A percentile compares a stretch with the other conserved stretches of the same genome.
Conservation (phyloP, 306 rosid species). For the Senna tora region DNA sequence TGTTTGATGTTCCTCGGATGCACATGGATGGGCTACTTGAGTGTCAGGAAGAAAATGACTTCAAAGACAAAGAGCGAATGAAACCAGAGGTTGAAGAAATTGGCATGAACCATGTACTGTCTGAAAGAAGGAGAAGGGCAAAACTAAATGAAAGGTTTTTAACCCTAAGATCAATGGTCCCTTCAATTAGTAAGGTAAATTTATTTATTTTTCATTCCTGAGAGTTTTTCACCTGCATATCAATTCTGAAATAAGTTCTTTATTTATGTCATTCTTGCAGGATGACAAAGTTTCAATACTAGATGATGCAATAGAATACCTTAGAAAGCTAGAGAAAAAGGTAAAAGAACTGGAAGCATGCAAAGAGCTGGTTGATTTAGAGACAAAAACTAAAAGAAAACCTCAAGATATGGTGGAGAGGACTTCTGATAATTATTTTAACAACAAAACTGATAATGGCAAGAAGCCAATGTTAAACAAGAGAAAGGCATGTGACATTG, state of each 20-base stretch:
- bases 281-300: constrained; percentile 86
- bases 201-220: constrained; percentile 20
- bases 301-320: constrained; percentile 74
- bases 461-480: constrained; percentile 59
- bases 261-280: constrained; percentile 45
- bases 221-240: constrained; percentile 24
- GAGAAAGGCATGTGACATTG: constrained; percentile 70
- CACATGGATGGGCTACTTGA: constrained; percentile 50
- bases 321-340: constrained; percentile 73
- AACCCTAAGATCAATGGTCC: constrained; percentile 69
- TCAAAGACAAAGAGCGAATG: constrained; percentile 54
- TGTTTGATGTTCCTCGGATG: constrained; percentile 81
- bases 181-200: constrained; percentile 77
- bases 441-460: constrained; percentile 46
- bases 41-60: constrained; percentile 63
- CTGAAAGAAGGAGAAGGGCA: constrained; percentile 75
- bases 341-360: constrained; percentile 67
- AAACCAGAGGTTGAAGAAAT: constrained; percentile 69
- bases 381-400: constrained; percentile 51
- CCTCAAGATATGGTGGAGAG: constrained; percentile 60
- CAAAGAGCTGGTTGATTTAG: constrained; percentile 44
- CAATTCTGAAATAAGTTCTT: constrained; percentile 21
- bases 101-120: constrained; percentile 63
- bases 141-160: constrained; percentile 74
- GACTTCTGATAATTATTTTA: constrained; percentile 66